Evolutionary conservation across 805 yeast species (phyloP).

Genomic region (Nakazawaea ambrosiae): DNA sequence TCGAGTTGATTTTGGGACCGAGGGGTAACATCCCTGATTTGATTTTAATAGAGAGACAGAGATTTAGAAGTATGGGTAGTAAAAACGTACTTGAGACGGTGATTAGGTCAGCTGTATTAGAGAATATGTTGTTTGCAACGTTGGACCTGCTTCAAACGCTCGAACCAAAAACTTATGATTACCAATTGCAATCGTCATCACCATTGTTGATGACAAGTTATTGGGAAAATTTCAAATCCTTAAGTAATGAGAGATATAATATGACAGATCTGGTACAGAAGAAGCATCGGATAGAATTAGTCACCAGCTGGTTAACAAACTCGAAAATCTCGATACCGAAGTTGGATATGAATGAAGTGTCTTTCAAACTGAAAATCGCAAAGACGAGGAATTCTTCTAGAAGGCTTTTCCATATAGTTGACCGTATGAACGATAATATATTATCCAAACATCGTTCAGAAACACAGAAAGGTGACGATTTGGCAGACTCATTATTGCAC

Average conservation of each 20-base stretch:
- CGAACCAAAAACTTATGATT: slow-evolving; percentile 8
- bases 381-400: slow-evolving; percentile 15
- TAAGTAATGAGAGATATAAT: neutral
- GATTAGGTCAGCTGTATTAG: slow-evolving; percentile 46
- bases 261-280: slow-evolving; percentile 15
- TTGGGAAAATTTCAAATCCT: slow-evolving; percentile 18
- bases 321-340: neutral
- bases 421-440: slow-evolving; percentile 17
- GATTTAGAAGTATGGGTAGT: slow-evolving; percentile 43
- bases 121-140: slow-evolving; percentile 33
- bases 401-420: slow-evolving; percentile 20
- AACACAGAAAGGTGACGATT: slow-evolving; percentile 49
- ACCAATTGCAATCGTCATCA: slow-evolving; percentile 16
- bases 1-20: slow-evolving; percentile 13
- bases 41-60: slow-evolving; percentile 48
- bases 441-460: slow-evolving; percentile 3
- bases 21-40: slow-evolving; percentile 27
- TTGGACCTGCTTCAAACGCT: slow-evolving; percentile 13
- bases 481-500: slow-evolving; percentile 60
- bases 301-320: slow-evolving; percentile 19
- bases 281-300: slow-evolving; percentile 19
- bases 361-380: neutral
- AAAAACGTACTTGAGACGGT: slow-evolving; percentile 42
- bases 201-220: slow-evolving; percentile 24
- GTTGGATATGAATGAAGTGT: neutral